phyloP scores from a whole-genome alignment of 2,329 filamentous ascomycete genomes.

The Colletotrichum simmondsii region DNA sequence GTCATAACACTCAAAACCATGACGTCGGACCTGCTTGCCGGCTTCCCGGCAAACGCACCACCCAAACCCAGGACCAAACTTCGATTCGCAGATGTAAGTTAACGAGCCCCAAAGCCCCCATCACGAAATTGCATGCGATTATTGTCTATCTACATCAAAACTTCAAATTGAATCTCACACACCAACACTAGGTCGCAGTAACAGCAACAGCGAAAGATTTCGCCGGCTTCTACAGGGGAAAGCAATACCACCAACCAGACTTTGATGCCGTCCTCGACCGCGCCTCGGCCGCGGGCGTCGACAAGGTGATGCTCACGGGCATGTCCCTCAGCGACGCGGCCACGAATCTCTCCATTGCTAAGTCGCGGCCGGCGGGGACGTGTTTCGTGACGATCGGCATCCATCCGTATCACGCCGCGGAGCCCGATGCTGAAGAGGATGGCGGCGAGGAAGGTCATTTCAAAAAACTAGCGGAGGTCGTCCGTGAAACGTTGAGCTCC shows the following conservation, averaged over 20 bases:
- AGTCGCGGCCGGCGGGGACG: slow-evolving; percentile 39
- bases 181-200: slow-evolving; percentile 45
- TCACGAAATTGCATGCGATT: background rate
- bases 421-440: slow-evolving; percentile 46
- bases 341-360: slow-evolving; percentile 42
- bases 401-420: slow-evolving; percentile 60
- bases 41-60: slow-evolving; percentile 21
- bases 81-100: slow-evolving; percentile 28
- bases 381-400: slow-evolving; percentile 60
- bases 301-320: slow-evolving; percentile 53
- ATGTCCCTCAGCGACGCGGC: slow-evolving; percentile 46
- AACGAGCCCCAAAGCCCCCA: background rate
- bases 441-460: slow-evolving; percentile 38
- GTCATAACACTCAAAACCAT: background rate
- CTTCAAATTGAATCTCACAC: background rate
- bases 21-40: slow-evolving; percentile 20
- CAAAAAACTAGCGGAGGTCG: slow-evolving; percentile 39
- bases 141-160: no score
- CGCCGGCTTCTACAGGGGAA: slow-evolving; percentile 60
- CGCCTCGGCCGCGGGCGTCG: slow-evolving; percentile 51
- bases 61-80: slow-evolving; percentile 13
- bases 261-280: slow-evolving; percentile 54
- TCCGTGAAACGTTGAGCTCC: slow-evolving; percentile 38
- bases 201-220: slow-evolving; percentile 56
- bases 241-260: slow-evolving; percentile 58